These are phyloP conservation scores for Aspergillus campestris DNA, from an alignment of 495 filamentous ascomycete species.

Conservation along the genomic window DNA sequence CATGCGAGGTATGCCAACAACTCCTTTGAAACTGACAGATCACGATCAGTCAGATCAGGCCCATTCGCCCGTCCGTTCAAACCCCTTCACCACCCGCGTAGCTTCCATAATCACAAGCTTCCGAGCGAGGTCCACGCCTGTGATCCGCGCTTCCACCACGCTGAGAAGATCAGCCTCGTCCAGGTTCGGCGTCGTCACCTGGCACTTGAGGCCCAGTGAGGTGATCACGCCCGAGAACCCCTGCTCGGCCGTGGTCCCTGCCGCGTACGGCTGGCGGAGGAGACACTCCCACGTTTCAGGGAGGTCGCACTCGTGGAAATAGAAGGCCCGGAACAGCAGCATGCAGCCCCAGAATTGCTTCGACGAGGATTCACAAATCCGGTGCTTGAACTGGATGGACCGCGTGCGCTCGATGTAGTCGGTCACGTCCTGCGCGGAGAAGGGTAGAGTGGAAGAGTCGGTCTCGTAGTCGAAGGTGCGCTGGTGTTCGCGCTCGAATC, in stretches of 20 bases:
- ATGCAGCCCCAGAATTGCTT: constrained; percentile 55
- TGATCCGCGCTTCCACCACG: constrained; percentile 51
- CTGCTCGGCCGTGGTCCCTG: constrained; percentile 12
- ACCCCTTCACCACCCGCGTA: constrained; percentile 34
- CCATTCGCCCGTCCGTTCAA: constrained; percentile 31
- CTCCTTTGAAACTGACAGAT: not conserved
- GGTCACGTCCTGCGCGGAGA: constrained; percentile 49
- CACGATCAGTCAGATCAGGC: constrained; percentile 6
- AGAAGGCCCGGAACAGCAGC: constrained; percentile 67
- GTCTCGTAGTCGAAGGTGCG: constrained; percentile 38
- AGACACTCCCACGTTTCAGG: constrained; percentile 54
- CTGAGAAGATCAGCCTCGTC: constrained; percentile 35
- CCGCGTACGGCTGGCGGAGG: constrained; percentile 30
- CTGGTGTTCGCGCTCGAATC: constrained; percentile 54
- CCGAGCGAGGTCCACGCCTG: constrained; percentile 44
- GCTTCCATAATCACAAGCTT: constrained; percentile 45
- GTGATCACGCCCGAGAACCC: constrained; percentile 23
- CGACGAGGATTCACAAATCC: constrained; percentile 25
- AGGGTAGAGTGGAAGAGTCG: constrained; percentile 50
- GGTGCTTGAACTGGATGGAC: constrained; percentile 27
- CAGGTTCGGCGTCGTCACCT: constrained; percentile 20
- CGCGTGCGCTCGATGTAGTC: constrained; percentile 24
- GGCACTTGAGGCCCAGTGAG: constrained; percentile 25
- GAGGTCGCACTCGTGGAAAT: constrained; percentile 56
- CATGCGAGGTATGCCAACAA: no score